Base-by-base conservation (phyloP, 2,329 filamentous ascomycete species). In the Salinomyces thailandicus region DNA sequence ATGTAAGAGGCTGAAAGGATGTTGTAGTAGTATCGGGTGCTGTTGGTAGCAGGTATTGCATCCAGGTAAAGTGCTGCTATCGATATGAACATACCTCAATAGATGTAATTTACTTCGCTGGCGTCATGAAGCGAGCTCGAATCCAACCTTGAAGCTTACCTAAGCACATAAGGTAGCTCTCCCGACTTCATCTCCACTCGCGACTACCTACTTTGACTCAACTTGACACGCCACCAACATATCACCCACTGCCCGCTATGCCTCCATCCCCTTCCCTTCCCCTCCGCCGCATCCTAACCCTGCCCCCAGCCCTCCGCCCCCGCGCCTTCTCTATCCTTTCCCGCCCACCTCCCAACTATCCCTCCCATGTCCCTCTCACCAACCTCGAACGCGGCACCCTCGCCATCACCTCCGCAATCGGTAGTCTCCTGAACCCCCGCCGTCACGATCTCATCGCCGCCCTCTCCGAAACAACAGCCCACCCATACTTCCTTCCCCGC, bases 401-500 rank as follows among this genome's bases (percentile, higher is more conserved):
- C 2, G 73, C 75, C 5, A 50, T 77, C 18, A 74, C 75, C 22
- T 77, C 73, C 36, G 75, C 75, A 5, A 55, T 79, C 14, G 66
- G 69, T 32, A 73, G 73, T 24, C 63, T 79, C 15, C 50, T 85
- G 3, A 77, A 95, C 52, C 89, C 89, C 1, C 75, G 83, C 54
- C 75, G 91, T 51, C 85, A 77, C 59, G 91, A 98, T 66, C 77
- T 98, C 48, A 93, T 98, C 51, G 91, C 91, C 20, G 76, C 85
- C 20, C 75, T 93, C n/a, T 89, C 87, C 55, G 91, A 98, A 69
- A 79, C 87, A 18, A 96, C 91, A 3, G 85, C 87, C 15, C 85
- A 87, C 7, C 91, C 91, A 9, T 94, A 86, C 71, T 95, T 96
- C 67, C 87, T 95, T 62, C 77, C 84, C 62, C 83, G 85, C 38